Base-by-base conservation (phyloP, 2,329 filamentous ascomycete species). In the Paraphaeosphaeria sporulosa region DNA sequence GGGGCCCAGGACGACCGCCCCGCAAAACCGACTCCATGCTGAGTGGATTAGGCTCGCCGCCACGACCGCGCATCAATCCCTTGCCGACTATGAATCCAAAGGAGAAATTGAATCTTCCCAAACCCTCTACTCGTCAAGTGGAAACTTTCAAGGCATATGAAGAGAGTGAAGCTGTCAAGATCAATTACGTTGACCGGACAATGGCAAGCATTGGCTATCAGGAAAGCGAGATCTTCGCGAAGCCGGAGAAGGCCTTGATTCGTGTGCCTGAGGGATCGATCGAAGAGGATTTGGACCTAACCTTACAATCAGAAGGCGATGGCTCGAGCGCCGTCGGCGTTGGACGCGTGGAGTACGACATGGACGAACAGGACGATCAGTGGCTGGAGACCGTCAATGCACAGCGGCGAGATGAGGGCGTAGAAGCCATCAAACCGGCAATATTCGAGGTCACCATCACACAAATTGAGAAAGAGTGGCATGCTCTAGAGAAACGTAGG, bases 391-490 rank as follows among this genome's bases (percentile, higher is more conserved):
- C 88, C 42, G 88, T 94, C 74, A 99, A 99, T 71, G 80, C 83
- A 13, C 88, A 91, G 70, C 88, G 95, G 59, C 91, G 89, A 74
- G 85, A 86, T 25, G 87, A 90, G 66, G 88, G 90, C 48, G 87
- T 92, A 23, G 92, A 96, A 67, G 84, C 89, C 2, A 95, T 99
- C 70, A 96, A 94, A 51, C 92, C 94, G 21, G 94, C 96, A 64
- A 88, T 97, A 53, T 97, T 99, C 72, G 95, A 99, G 76, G 96
- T 98, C 63, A 96, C 94, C 17, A 96, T 99, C 80, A 99, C 95
- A 10, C 97, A 97, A 78, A 97, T 99, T 61, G 95, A 99, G 78
- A 97, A 97, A 79, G 94, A 98, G 76, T 99, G 95, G 92, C 93
- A 98, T 76, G 91, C 92, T 6, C 83, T 99, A 8, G 95, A 99